Percentiles rank a stretch among this genome's conserved stretches.
Evolutionary conservation across 148 eudicot genomes (phyloP).

Genomic region (Nepenthes gracilis): DNA sequence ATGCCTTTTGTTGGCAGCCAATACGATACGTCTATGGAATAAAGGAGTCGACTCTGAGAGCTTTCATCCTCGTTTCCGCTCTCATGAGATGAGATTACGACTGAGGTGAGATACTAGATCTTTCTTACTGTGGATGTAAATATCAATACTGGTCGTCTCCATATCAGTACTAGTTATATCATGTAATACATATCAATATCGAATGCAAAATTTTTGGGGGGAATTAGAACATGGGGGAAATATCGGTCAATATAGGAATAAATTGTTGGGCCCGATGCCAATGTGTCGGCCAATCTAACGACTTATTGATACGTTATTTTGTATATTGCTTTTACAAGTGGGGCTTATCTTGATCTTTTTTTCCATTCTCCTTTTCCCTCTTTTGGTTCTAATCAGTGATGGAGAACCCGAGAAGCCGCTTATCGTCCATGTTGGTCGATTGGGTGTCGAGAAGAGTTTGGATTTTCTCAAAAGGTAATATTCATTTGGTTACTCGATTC

Average conservation of each 20-base stretch:
- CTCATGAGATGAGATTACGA: constrained; percentile 73
- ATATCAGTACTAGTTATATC: no score
- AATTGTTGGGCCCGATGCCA: no score
- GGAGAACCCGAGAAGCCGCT: constrained; percentile 48
- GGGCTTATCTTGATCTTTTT: not conserved
- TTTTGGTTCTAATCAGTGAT: constrained; percentile 30
- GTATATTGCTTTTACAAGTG: not conserved
- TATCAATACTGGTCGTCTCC: no score
- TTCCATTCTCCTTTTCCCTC: constrained; percentile 3
- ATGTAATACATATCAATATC: no score
- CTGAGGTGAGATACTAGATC: constrained; percentile 37
- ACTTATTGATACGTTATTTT: not conserved
- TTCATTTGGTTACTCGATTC: not conserved
- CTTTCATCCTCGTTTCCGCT: constrained; percentile 73
- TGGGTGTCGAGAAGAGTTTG: constrained; percentile 45
- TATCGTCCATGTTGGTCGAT: constrained; percentile 38
- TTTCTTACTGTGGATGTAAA: not conserved
- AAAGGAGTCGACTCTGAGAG: constrained; percentile 98
- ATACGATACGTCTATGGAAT: constrained; percentile 83
- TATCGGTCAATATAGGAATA: no score
- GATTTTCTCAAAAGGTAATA: constrained; percentile 39
- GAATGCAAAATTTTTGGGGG: no score
- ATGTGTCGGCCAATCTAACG: no score
- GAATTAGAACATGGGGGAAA: no score
- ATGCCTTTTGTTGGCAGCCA: constrained; percentile 17